Base-by-base conservation (phyloP, 2,329 filamentous ascomycete genomes). In the Bipolaris oryzae region DNA sequence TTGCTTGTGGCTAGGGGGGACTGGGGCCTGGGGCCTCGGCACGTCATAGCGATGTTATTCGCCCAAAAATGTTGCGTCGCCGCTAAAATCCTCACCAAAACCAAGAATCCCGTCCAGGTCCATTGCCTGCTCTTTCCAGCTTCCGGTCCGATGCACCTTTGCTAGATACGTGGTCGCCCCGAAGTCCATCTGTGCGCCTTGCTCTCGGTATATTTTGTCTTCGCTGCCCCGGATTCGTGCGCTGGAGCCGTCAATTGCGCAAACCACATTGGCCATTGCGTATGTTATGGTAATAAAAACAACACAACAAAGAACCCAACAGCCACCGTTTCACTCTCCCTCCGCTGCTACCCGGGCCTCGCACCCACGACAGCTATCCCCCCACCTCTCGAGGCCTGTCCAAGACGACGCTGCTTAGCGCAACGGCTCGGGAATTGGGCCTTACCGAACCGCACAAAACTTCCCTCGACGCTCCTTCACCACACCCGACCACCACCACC, bases 111-210 rank as follows among this genome's bases (percentile, higher is more conserved):
- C 54, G 57, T 56, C 59, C 46, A 54, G 44, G 47, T 43, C 25
- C 55, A 50, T 60, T 57, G 55, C 62, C 60, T 66, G 61, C 67
- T 69, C 28, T 47, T 61, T 66, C 53, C 44, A 71, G 68, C 61
- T 53, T 54, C 53, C 46, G 43, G 50, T 49, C 68, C 68, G 67
- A 65, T 46, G 47, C 48, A 53, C 53, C 55, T 45, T 53, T 57
- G 46, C 65, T 63, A 44, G 43, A 66, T 57, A 49, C 55, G 60
- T 67, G 64, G 42, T 59, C 44, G 47, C 50, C 35, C 56, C 61
- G 61, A 50, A 50, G 50, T 43, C 44, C 39, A 56, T 50, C 55
- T 58, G 55, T 53, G 60, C 57, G 47, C 55, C 42, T 31, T 16
- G 38, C n/a, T 10, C 18, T 23, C 11, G 38, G 41, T 57, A 57